phyloP scores from a whole-genome alignment of 2,329 filamentous ascomycete genomes.

The Trichoderma atroviride region DNA sequence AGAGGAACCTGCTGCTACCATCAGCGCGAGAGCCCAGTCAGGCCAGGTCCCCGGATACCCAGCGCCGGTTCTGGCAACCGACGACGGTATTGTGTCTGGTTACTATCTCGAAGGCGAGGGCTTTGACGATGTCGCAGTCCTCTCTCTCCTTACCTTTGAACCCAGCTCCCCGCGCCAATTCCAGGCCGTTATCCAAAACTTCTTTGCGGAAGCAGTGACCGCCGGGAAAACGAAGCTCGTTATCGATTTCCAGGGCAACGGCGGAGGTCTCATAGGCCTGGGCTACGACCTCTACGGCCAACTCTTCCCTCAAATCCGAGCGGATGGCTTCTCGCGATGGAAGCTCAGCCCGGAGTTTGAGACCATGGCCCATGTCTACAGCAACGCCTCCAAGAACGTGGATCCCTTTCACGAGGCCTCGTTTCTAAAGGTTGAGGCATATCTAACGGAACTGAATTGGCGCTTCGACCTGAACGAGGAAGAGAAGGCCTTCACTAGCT shows the following conservation, averaged over 20 bases:
- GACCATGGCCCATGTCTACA: conserved; percentile 48
- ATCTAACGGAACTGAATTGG: neutral
- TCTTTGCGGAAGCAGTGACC: conserved; percentile 42
- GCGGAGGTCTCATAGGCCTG: conserved; percentile 60
- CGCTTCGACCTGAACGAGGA: conserved; percentile 42
- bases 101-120: conserved; percentile 43
- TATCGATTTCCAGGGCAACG: conserved; percentile 50
- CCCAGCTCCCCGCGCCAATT: conserved; percentile 38
- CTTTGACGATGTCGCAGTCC: conserved; percentile 41
- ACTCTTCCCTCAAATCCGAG: conserved; percentile 48
- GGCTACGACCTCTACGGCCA: conserved; percentile 65
- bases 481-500: conserved; percentile 53
- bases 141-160: conserved; percentile 34
- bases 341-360: conserved; percentile 46
- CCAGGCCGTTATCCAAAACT: conserved; percentile 39
- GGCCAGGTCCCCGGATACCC: conserved; percentile 35
- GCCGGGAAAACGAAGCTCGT: conserved; percentile 62
- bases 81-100: conserved; percentile 32
- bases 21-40: neutral
- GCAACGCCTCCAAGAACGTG: conserved; percentile 47
- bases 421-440: neutral
- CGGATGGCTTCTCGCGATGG: conserved; percentile 45
- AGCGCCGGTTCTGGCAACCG: conserved; percentile 35
- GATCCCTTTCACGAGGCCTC: conserved; percentile 42
- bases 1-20: neutral